Conservation (phyloP, 441 rosid genomes). For the Populus tomentosa region DNA sequence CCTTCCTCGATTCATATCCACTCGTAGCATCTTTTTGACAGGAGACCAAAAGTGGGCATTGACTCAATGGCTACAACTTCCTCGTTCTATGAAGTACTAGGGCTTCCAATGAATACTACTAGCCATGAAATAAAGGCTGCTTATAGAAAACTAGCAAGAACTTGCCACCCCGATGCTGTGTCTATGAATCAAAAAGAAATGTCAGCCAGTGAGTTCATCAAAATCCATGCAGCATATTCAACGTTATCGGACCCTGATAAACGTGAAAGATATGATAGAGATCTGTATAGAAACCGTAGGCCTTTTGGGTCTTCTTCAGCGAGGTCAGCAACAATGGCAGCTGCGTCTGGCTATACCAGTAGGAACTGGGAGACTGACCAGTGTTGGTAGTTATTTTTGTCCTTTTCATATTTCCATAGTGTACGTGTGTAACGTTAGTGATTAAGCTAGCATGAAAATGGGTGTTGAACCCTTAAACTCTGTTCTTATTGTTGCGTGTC, state of each 20-base stretch:
- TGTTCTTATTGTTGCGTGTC: background rate
- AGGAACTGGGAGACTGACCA: constrained; percentile 57
- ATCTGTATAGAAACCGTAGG: constrained; percentile 14
- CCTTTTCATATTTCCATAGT: background rate
- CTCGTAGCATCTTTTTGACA: background rate
- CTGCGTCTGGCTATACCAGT: constrained; percentile 20
- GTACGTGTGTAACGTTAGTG: background rate
- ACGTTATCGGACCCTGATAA: constrained; percentile 44
- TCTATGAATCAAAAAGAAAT: constrained; percentile 28
- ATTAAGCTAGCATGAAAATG: background rate
- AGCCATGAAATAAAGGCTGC: constrained; percentile 42
- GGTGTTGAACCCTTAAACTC: background rate
- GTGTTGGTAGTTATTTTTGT: constrained; percentile 38
- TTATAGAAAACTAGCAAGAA: constrained; percentile 38
- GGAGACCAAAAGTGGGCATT: background rate
- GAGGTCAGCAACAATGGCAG: constrained; percentile 20
- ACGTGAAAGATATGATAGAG: constrained; percentile 39
- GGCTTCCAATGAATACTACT: constrained; percentile 31
- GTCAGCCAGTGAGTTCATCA: constrained; percentile 34
- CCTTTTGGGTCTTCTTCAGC: constrained; percentile 13
- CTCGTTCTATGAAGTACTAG: constrained; percentile 42
- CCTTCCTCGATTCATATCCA: background rate
- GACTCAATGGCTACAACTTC: constrained; percentile 24
- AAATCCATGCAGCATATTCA: constrained; percentile 45
- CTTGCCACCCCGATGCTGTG: constrained; percentile 49